Base-by-base conservation (phyloP, 1,284 basidiomycete genomes). In the Trichosporon sp. region DNA sequence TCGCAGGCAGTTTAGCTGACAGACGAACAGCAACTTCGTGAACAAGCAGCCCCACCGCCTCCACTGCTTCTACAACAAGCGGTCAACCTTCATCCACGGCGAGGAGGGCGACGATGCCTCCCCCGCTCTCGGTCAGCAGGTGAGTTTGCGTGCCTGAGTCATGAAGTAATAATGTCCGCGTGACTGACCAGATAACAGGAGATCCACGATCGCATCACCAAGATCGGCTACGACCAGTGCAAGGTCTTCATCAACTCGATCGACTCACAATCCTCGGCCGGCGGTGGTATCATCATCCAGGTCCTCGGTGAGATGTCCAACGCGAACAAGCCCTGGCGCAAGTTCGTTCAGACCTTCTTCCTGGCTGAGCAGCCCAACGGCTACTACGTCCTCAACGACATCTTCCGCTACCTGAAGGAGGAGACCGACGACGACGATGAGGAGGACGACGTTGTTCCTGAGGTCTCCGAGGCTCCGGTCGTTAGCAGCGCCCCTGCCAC, bases 331-430 rank as follows among this genome's bases (percentile, higher is more conserved):
- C 87, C 92, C 3, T 99, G 97, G 97, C 90, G 91, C 79, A 98
- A 98, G 86, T 99, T 99, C 80, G 94, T 94, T 25, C 97, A 99
- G 86, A 98, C 96, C 15, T 99, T 99, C 86, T 99, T 99, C 91
- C 90, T 99, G 68, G 97, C 97, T 62, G 93, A 98, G 83, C 97
- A 99, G 85, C 93, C 95, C 51, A 97, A 96, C 78, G 97, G 97
- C 62, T 99, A 98, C 87, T 99, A 95, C 83, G 97, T 99, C 72
- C 90, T 99, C 83, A 99, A 99, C 85, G 97, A 99, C 85, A 98
- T 99, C 85, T 99, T 99, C 90, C 91, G 96, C 73, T 98, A 96
- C 87, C 86, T 99, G 74, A 97, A 97, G 86, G 95, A 98, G 85
- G 95, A 98, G 78, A 86, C 89, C 44, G 91, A 93, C 72, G 92